Evolutionary conservation across 345 rosid genomes (phyloP).

Genomic region (Aurinia saxatilis): DNA sequence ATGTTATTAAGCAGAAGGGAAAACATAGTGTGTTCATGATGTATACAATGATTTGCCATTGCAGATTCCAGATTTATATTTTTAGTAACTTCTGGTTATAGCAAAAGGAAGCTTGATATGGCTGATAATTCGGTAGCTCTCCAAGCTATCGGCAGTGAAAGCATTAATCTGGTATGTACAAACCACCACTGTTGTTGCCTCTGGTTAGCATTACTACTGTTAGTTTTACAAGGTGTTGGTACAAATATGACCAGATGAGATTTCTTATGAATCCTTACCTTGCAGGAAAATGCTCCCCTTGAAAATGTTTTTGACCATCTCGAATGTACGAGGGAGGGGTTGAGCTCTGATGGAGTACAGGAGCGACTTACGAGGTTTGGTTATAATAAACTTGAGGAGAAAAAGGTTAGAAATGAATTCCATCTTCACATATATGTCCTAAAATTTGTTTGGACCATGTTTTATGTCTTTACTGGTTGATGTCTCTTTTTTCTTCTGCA

Average conservation of each 20-base stretch:
- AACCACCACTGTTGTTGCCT: neutral
- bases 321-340: conserved; percentile 41
- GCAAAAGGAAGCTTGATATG: neutral
- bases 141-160: neutral
- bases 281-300: conserved; percentile 46
- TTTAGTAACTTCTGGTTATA: neutral
- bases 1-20: neutral
- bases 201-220: neutral
- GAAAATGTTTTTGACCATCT: conserved; percentile 45
- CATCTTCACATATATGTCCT: neutral
- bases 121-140: neutral
- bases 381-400: conserved; percentile 50
- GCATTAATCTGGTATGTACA: neutral
- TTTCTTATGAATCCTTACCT: neutral
- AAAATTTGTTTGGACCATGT: no score
- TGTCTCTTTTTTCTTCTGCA: conserved; percentile 16
- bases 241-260: neutral
- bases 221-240: neutral
- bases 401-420: conserved; percentile 30
- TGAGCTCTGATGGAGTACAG: conserved; percentile 30
- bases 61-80: neutral
- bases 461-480: neutral
- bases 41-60: neutral
- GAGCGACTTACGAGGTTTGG: conserved; percentile 46
- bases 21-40: neutral